Evolutionary conservation across 805 yeast genomes (phyloP).

Genomic region (Kazachstania psychrophila): DNA sequence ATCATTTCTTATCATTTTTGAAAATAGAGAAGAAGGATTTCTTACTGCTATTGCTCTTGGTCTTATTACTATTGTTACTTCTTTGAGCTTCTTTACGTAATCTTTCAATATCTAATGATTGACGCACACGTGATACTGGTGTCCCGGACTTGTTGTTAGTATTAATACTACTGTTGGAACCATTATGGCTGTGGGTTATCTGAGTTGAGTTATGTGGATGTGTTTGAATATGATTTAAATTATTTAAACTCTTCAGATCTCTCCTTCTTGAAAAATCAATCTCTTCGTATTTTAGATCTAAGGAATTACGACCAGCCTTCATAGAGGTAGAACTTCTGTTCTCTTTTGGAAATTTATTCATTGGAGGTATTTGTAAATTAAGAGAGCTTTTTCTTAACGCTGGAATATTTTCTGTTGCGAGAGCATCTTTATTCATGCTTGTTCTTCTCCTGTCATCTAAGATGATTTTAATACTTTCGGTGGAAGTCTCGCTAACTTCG

Average conservation of each 20-base stretch:
- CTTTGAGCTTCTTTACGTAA: slow-evolving; percentile 9
- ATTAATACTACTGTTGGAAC: slow-evolving; percentile 9
- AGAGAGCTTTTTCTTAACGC: too few species aligned
- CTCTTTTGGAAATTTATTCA: background rate
- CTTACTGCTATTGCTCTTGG: slow-evolving; percentile 8
- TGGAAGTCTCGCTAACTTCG: slow-evolving; percentile 15
- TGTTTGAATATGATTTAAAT: background rate
- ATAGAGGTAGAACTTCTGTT: background rate
- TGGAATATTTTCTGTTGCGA: background rate
- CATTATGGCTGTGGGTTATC: background rate
- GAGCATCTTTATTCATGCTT: background rate
- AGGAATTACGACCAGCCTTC: slow-evolving; percentile 12
- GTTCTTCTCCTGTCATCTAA: slow-evolving; percentile 10
- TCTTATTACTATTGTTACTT: background rate
- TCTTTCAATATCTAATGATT: slow-evolving; percentile 25
- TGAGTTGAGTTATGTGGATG: background rate
- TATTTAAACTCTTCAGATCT: slow-evolving; percentile 1
- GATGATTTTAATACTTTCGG: slow-evolving; percentile 23
- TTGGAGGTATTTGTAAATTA: too few species aligned
- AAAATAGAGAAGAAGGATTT: slow-evolving; percentile 25
- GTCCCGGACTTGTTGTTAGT: slow-evolving; percentile 9
- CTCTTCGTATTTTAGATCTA: slow-evolving; percentile 25
- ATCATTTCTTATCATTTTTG: too few species aligned
- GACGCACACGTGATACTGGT: slow-evolving; percentile 21
- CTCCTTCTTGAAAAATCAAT: slow-evolving; percentile 10